phyloP scores from a whole-genome alignment of 768 basidiomycete genomes.

The Mycena galericulata region DNA sequence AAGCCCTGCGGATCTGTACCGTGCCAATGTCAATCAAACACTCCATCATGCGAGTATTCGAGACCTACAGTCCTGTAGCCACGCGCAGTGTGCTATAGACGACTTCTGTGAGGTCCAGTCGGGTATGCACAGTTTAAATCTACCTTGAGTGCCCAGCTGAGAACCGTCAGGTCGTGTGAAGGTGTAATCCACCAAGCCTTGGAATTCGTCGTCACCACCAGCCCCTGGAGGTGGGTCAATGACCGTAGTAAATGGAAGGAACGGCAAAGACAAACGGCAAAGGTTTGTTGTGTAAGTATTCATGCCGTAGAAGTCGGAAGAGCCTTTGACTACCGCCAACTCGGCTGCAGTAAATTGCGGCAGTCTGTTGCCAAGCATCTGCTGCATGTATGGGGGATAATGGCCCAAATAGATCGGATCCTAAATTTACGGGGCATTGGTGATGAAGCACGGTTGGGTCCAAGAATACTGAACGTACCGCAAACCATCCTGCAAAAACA shows the following conservation, averaged over 20 bases:
- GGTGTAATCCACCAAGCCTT: slow-evolving; percentile 69
- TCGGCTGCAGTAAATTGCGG: slow-evolving; percentile 70
- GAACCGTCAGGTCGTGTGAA: slow-evolving; percentile 74
- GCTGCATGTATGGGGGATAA: slow-evolving; percentile 71
- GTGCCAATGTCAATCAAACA: slow-evolving; percentile 4
- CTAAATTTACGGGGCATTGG: slow-evolving; percentile 41
- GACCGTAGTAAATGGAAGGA: neutral
- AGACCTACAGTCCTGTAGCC: slow-evolving; percentile 72
- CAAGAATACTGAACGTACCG: slow-evolving; percentile 53
- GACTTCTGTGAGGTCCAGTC: neutral
- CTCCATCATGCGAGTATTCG: neutral
- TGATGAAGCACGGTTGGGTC: slow-evolving; percentile 22
- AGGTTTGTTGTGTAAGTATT: slow-evolving; percentile 80
- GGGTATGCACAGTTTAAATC: neutral
- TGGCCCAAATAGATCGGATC: slow-evolving; percentile 80
- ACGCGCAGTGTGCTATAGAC: slow-evolving; percentile 66
- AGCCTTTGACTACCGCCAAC: slow-evolving; percentile 66
- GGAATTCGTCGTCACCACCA: slow-evolving; percentile 73
- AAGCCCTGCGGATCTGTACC: slow-evolving; percentile 69
- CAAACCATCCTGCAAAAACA: slow-evolving; percentile 66
- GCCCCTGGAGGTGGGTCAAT: slow-evolving; percentile 52
- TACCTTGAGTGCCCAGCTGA: slow-evolving; percentile 72
- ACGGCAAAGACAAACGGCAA: slow-evolving; percentile 54
- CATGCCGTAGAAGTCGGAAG: slow-evolving; percentile 80
- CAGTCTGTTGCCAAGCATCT: slow-evolving; percentile 68